Conservation (phyloP, 345 rosid genomes). For the Angophora floribunda region DNA sequence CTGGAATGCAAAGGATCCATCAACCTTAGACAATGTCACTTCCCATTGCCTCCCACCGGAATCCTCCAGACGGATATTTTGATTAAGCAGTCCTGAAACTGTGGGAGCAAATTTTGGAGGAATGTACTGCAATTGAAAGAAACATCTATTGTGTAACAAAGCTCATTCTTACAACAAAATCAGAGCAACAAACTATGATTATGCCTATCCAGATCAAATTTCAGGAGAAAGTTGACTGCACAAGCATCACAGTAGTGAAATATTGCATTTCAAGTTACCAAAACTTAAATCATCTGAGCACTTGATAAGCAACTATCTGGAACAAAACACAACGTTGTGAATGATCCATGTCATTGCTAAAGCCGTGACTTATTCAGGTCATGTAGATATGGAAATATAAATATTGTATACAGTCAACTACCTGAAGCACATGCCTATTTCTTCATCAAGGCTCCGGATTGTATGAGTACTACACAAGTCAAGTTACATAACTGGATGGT, state of each 20-base stretch:
- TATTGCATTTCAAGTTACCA: background rate
- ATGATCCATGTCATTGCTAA: background rate
- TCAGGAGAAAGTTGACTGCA: background rate
- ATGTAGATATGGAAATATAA: background rate
- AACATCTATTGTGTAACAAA: background rate
- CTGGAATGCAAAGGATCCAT: conserved; percentile 13
- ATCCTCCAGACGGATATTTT: conserved; percentile 18
- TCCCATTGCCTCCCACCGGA: conserved; percentile 14
- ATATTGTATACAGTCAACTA: background rate
- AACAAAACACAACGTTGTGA: background rate
- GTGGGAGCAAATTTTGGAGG: conserved; percentile 26
- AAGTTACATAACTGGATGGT: background rate
- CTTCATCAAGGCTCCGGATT: background rate
- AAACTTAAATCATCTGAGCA: background rate
- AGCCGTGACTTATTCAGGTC: background rate
- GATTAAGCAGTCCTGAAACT: conserved; percentile 4
- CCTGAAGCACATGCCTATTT: background rate
- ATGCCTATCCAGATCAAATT: background rate
- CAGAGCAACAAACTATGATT: background rate
- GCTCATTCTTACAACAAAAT: background rate
- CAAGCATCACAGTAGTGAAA: background rate
- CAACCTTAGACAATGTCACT: conserved; percentile 2
- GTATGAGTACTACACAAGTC: background rate
- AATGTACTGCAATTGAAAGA: conserved; percentile 16
- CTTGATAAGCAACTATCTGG: background rate